Base-by-base conservation (phyloP, 495 filamentous ascomycete genomes). In the Aspergillus baeticus region DNA sequence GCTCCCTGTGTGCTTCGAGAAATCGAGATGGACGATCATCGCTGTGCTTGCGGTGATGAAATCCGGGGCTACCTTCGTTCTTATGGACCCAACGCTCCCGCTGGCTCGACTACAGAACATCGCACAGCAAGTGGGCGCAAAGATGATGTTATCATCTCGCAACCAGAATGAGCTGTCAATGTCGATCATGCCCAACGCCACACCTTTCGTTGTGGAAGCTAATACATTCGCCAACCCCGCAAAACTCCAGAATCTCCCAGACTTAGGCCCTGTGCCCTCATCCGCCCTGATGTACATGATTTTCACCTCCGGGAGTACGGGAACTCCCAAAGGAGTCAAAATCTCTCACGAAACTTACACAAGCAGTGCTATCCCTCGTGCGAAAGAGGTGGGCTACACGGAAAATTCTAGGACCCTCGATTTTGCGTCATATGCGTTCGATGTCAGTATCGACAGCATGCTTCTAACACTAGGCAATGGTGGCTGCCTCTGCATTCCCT, bases 281-380 rank as follows among this genome's bases (percentile, higher is more conserved):
- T 63, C 60, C 8, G 54, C 71, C 6, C 57, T 71, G 5, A 69
- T 73, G 63, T 79, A 73, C 55, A 60, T 75, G 14, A 75, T 82
- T 18, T 83, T 80, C 58, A 83, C 80, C 6, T 80, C 76, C 18
- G 80, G 80, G 6, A 77, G 72, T n/a, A 83, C 79, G 1, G 78
- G 78, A 5, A 78, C 69, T n/a, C 79, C 79, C 0, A 82, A 82
- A 59, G 83, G 81, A 21, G 77, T 84, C 23, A 72, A 76, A 6
- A 69, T 84, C 4, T 68, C 69, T 3, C 83, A 86, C 55, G 59
- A 60, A 47, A 75, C 74, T 3, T 72, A 72, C 35, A 80, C 71
- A 0, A 76, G 68, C 49, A 70, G 69, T 42, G 70, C 70, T 6
- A 61, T 73, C 17, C 64, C 74, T 6, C 65, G 72, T 37, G 68